Conservation (phyloP, 129 eudicot genomes). For the Lactuca sativa region DNA sequence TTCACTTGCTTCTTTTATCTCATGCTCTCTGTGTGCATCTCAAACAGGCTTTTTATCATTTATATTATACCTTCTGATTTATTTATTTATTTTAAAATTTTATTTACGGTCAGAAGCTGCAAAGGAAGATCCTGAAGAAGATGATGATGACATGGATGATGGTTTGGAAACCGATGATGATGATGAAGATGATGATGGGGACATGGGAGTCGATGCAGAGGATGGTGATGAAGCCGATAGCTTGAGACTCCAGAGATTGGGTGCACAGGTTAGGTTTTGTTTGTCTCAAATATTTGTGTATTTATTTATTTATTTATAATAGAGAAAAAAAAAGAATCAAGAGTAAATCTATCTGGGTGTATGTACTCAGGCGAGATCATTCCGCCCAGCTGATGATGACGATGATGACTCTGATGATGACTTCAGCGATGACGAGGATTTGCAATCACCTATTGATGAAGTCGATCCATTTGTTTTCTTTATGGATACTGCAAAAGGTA, state of each 20-base stretch:
- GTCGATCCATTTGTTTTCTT: constrained; percentile 91
- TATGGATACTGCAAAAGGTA: constrained; percentile 82
- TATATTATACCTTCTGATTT: no score
- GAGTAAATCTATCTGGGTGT: no score
- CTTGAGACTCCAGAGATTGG: constrained; percentile 60
- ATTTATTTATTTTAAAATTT: not conserved
- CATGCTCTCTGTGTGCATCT: no score
- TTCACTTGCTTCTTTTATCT: not conserved
- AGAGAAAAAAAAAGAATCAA: not conserved
- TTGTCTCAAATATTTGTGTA: constrained; percentile 1
- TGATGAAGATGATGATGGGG: constrained; percentile 65
- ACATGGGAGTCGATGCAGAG: constrained; percentile 88
- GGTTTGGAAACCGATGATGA: constrained; percentile 55
- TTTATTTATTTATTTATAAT: constrained; percentile 14
- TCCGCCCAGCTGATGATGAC: constrained; percentile 59
- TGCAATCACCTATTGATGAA: constrained; percentile 92
- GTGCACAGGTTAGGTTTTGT: constrained; percentile 82
- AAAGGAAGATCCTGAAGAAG: constrained; percentile 52
- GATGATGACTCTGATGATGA: constrained; percentile 84
- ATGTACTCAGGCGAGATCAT: constrained; percentile 60
- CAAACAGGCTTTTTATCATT: no score
- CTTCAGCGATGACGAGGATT: constrained; percentile 81
- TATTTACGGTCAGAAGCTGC: constrained; percentile 41
- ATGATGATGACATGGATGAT: constrained; percentile 65
- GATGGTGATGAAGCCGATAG: constrained; percentile 85